Conservation (phyloP, 768 basidiomycete genomes). For the Hydnum rufescens region DNA sequence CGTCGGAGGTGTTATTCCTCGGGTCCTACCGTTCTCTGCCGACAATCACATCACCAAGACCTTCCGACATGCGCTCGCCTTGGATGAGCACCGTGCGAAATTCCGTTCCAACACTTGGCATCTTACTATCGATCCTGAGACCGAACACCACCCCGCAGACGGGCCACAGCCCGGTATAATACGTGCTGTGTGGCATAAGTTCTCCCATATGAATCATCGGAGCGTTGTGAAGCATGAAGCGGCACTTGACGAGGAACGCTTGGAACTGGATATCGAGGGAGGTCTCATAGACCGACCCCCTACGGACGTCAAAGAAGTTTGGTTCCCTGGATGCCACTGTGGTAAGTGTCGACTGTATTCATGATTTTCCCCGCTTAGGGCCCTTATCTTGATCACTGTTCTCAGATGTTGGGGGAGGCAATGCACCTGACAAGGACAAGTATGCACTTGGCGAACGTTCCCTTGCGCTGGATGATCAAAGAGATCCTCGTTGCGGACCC, state of each 20-base stretch:
- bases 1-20: conserved; percentile 10
- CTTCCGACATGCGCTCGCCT: conserved; percentile 12
- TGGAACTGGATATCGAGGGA: neutral
- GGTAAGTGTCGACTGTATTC: conserved; percentile 23
- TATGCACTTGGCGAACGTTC: conserved; percentile 4
- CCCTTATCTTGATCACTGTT: conserved; percentile 24
- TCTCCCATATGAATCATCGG: neutral
- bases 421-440: conserved; percentile 15
- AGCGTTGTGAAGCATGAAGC: neutral
- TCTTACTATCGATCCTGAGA: neutral
- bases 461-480: conserved; percentile 11
- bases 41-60: conserved; percentile 10
- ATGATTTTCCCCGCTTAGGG: neutral
- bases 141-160: neutral
- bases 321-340: conserved; percentile 7
- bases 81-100: conserved; percentile 8
- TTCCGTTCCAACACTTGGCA: conserved; percentile 8
- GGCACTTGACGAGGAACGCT: neutral
- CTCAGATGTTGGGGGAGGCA: conserved; percentile 56
- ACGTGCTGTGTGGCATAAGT: neutral
- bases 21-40: conserved; percentile 13
- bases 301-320: conserved; percentile 9
- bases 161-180: neutral
- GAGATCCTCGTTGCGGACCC: conserved; percentile 8
- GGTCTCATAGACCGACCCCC: neutral